These are phyloP conservation scores for Sesbania bispinosa DNA, from an alignment of 306 rosid genomes.

Conservation along the genomic window DNA sequence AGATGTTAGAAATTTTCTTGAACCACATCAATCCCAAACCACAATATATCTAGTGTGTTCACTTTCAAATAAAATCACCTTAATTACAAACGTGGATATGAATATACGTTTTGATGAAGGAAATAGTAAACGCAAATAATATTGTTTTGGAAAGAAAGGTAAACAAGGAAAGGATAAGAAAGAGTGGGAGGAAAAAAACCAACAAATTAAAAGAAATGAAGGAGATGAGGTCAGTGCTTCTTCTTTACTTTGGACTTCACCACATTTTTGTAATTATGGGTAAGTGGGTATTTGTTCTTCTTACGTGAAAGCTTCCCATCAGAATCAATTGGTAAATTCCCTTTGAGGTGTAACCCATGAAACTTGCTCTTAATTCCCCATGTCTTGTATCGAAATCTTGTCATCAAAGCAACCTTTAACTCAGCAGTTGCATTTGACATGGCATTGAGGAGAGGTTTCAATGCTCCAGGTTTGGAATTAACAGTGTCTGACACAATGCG, in stretches of 20 bases:
- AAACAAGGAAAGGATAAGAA: not conserved
- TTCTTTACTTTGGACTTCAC: not conserved
- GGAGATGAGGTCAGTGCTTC: slow-evolving; percentile 15
- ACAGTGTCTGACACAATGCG: not conserved
- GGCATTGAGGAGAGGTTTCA: slow-evolving; percentile 35
- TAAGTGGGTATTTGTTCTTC: slow-evolving; percentile 38
- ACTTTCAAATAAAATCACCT: no score
- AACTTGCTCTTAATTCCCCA: slow-evolving; percentile 53
- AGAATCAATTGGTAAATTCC: slow-evolving; percentile 31
- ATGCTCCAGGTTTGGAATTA: slow-evolving; percentile 8
- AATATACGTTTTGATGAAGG: no score
- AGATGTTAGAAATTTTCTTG: no score
- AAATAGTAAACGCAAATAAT: not conserved
- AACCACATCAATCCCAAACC: not conserved
- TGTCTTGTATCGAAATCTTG: slow-evolving; percentile 39
- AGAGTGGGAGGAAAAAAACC: not conserved
- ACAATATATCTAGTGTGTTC: not conserved
- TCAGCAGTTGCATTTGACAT: slow-evolving; percentile 40
- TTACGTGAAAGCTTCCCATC: slow-evolving; percentile 49
- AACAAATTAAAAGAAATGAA: not conserved
- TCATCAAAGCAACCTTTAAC: slow-evolving; percentile 33
- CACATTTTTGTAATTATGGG: not conserved
- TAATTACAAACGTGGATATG: no score
- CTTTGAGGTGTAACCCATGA: slow-evolving; percentile 28
- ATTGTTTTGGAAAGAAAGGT: not conserved